Percentiles rank a stretch among this genome's conserved stretches.
Conservation (phyloP, 208 protist genomes). For the Polymyxa betae region DNA sequence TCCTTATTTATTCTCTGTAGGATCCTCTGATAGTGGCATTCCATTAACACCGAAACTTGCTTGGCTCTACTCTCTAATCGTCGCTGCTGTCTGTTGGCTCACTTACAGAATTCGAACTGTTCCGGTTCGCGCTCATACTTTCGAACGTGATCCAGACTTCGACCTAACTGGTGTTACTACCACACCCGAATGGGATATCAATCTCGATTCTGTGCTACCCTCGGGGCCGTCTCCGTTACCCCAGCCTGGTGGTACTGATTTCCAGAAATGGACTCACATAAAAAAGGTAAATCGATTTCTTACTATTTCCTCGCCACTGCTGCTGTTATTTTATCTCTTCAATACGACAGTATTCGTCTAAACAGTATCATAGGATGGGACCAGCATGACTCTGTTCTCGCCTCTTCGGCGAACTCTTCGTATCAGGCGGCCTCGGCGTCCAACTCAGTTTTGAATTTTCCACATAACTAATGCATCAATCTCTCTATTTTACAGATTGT, state of each 20-base stretch:
- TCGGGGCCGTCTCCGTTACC: neutral
- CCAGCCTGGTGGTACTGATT: neutral
- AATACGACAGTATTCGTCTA: neutral
- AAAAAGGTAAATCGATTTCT: neutral
- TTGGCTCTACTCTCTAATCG: too few relatives aligned
- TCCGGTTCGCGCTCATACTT: too few relatives aligned
- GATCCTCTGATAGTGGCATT: too few relatives aligned
- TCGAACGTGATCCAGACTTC: too few relatives aligned
- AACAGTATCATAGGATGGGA: neutral
- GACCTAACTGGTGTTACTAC: neutral
- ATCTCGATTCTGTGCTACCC: neutral
- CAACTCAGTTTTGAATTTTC: neutral
- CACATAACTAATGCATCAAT: too few relatives aligned
- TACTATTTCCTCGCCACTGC: neutral
- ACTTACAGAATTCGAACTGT: too few relatives aligned
- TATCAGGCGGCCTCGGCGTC: neutral
- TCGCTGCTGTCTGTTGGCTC: too few relatives aligned
- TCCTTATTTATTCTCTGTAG: too few relatives aligned
- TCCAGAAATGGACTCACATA: neutral
- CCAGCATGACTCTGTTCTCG: neutral
- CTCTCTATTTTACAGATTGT: too few relatives aligned
- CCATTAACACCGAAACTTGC: too few relatives aligned
- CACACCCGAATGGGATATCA: neutral
- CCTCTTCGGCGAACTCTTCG: neutral
- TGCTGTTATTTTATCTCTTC: neutral